Evolutionary conservation across 306 rosid genomes (phyloP).

Genomic region (Malus domestica): DNA sequence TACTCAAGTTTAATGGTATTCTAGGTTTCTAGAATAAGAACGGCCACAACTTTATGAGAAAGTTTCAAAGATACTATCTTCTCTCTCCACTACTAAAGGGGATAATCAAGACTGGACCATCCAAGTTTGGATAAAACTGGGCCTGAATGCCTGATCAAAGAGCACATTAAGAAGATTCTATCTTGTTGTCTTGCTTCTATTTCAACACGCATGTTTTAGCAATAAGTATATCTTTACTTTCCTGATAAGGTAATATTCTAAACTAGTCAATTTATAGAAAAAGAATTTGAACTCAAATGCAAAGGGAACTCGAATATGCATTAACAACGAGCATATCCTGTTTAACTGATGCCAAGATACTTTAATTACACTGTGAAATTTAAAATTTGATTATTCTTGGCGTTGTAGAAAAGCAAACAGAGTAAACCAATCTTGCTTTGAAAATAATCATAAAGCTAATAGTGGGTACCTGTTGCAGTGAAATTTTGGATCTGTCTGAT

Average conservation of each 20-base stretch:
- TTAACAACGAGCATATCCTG: neutral
- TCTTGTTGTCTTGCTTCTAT: neutral
- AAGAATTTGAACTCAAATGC: neutral
- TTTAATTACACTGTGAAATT: neutral
- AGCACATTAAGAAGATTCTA: neutral
- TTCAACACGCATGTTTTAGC: neutral
- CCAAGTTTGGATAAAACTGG: conserved; percentile 11
- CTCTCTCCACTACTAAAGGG: neutral
- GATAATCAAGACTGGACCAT: conserved; percentile 5
- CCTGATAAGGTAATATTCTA: too few species aligned
- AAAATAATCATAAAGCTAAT: neutral
- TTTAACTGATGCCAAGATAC: neutral
- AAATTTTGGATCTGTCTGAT: conserved; percentile 35
- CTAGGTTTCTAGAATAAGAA: neutral
- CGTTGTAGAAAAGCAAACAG: neutral
- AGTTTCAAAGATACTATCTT: conserved; percentile 8
- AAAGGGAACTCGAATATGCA: too few species aligned
- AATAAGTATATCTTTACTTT: neutral
- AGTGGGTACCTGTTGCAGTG: conserved; percentile 61
- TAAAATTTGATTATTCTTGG: neutral
- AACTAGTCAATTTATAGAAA: too few species aligned
- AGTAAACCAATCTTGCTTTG: neutral
- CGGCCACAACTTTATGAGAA: neutral
- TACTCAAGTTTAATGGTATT: neutral
- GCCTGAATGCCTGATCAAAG: neutral